Evolutionary conservation across 1,284 basidiomycete species (phyloP).

Genomic region (Sparassis latifolia): DNA sequence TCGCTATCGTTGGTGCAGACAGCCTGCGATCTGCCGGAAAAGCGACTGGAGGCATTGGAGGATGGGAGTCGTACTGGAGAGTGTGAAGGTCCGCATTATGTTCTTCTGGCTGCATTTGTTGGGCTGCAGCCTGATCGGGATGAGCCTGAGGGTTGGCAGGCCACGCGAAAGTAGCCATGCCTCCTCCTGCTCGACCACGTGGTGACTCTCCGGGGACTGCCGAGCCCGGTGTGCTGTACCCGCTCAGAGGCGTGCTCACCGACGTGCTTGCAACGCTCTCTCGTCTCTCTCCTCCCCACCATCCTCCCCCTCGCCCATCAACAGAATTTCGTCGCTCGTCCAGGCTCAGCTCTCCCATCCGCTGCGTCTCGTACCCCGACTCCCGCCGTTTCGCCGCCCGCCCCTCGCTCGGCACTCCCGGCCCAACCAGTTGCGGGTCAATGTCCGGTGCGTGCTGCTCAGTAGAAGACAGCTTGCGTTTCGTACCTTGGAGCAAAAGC

Average conservation of each 20-base stretch:
- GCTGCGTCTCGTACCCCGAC: conserved; percentile 68
- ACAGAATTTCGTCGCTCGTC: conserved; percentile 71
- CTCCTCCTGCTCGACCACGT: conserved; percentile 54
- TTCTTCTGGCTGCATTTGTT: conserved; percentile 33
- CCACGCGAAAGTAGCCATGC: conserved; percentile 68
- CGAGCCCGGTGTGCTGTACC: conserved; percentile 45
- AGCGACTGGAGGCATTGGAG: conserved; percentile 51
- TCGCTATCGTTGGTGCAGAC: conserved; percentile 50
- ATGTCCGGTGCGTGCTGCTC: conserved; percentile 48
- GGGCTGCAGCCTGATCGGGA: conserved; percentile 27
- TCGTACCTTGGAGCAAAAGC: conserved; percentile 52
- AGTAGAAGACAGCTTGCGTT: conserved; percentile 76
- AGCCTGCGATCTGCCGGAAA: conserved; percentile 63
- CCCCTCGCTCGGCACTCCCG: conserved; percentile 59
- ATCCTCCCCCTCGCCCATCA: conserved; percentile 47
- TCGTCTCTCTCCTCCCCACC: conserved; percentile 57
- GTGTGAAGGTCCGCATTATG: conserved; percentile 30
- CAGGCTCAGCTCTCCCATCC: conserved; percentile 64
- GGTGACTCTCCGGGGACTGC: conserved; percentile 60
- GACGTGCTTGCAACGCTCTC: conserved; percentile 47
- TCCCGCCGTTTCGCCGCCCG: conserved; percentile 74
- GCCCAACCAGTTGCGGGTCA: conserved; percentile 63
- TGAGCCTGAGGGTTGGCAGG: conserved; percentile 38
- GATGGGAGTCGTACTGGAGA: conserved; percentile 34
- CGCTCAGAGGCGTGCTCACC: conserved; percentile 51